Base-by-base conservation (phyloP, 257 asterid genomes). In the Anisodus tanguticus region DNA sequence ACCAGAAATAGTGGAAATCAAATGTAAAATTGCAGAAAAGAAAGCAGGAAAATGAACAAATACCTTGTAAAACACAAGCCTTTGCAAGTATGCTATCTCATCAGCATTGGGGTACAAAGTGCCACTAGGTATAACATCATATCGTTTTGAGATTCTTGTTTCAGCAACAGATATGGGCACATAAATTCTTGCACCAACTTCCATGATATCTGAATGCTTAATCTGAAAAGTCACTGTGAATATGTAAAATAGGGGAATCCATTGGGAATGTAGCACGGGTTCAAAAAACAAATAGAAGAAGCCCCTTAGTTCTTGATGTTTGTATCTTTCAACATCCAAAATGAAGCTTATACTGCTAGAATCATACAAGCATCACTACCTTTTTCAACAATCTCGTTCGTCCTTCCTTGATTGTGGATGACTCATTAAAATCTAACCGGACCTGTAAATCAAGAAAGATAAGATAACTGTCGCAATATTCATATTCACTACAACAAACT, bases 71-170 rank as follows among this genome's bases (percentile, higher is more conserved):
- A 88, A 91, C 70, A 94, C 95, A 79, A 94, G 98, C 82, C 99
- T 91, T 86, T 80, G 93, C 84, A 96, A 82, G 90, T 96, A 96
- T 64, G 90, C 90, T 77, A 96, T 96, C 91, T 96, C 99, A 84
- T 96, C 99, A 31, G 98, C 98, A 92, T 96, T 96, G 69, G 98
- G 99, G 83, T 92, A 88, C 54, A 89, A 83, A 62, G 98, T 94
- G 83, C 95, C 98, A 82, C 93, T 90, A 8, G 99, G 98, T 86
- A 93, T 94, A 74, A 93, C 92, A 86, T 92, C 97, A 87, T 92
- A 94, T 89, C 98, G 94, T 93, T 90, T 94, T 64, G 94, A 91
- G 59, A 94, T 85, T 84, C 82, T 93, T 88, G 91, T 72, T 89
- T 94, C 98, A 82, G 94, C 98, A 85, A 92, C 84, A 58, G 98